These are phyloP conservation scores for Aspergillus taichungensis DNA, from an alignment of 495 filamentous ascomycete genomes.

Conservation along the genomic window DNA sequence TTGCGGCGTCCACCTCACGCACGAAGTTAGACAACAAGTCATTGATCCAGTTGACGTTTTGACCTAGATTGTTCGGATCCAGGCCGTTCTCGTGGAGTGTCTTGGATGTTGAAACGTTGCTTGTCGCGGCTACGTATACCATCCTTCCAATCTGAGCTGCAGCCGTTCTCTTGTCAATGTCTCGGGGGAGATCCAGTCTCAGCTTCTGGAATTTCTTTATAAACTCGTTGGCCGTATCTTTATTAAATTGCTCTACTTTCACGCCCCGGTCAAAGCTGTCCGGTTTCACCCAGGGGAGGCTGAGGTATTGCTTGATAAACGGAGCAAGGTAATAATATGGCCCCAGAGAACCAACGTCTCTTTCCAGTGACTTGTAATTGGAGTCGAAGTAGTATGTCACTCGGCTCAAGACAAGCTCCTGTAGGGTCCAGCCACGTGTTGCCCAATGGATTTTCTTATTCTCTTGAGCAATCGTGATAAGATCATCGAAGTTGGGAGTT, in stretches of 20 bases:
- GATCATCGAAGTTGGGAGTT: not conserved
- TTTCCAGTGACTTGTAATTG: slow-evolving; percentile 22
- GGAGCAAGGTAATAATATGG: slow-evolving; percentile 31
- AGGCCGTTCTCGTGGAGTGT: not conserved
- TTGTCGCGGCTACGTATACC: not conserved
- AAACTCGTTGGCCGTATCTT: too few relatives aligned
- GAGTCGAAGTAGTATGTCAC: slow-evolving; percentile 36
- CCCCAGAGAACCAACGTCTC: slow-evolving; percentile 29
- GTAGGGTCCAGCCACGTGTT: slow-evolving; percentile 37
- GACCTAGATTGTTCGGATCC: not conserved
- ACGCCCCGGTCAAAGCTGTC: not conserved
- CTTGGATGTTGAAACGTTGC: too few relatives aligned
- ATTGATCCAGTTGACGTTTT: too few relatives aligned
- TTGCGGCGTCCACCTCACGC: not conserved
- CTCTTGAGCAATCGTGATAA: not conserved
- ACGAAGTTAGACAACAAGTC: not conserved
- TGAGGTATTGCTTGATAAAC: slow-evolving; percentile 23
- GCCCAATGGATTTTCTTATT: slow-evolving; percentile 23
- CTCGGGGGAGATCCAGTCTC: not conserved
- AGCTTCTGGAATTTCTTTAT: too few relatives aligned
- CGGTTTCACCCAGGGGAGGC: slow-evolving; percentile 5
- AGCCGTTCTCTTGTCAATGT: not conserved
- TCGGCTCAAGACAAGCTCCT: slow-evolving; percentile 41
- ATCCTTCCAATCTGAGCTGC: not conserved
- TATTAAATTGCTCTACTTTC: not conserved